A percentile compares a stretch with the other conserved stretches of the same genome.
Evolutionary conservation across 495 filamentous ascomycete species (phyloP).

Genomic region (Cladorrhinum samala): DNA sequence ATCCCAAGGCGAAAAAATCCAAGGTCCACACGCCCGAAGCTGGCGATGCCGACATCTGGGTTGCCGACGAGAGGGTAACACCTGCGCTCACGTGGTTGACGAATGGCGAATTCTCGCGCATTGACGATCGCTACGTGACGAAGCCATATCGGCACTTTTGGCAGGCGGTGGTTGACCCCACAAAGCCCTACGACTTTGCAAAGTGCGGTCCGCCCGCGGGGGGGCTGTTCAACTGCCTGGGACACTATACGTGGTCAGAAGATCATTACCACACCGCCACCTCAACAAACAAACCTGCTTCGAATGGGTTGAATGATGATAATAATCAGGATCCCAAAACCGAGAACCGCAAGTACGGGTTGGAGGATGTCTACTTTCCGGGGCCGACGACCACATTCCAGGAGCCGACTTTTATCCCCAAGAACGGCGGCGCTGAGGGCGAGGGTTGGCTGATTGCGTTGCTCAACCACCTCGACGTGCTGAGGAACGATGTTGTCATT

Average conservation of each 20-base stretch:
- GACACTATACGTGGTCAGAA: constrained; percentile 37
- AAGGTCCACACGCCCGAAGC: constrained; percentile 6
- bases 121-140: constrained; percentile 51
- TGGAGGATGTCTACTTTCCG: constrained; percentile 39
- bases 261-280: constrained; percentile 17
- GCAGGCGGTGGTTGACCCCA: constrained; percentile 43
- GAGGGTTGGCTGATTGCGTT: constrained; percentile 52
- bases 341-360: constrained; percentile 17
- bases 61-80: constrained; percentile 30
- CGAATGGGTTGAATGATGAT: no score
- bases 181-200: constrained; percentile 43
- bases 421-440: constrained; percentile 38
- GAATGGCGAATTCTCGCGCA: constrained; percentile 54
- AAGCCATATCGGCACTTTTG: constrained; percentile 51
- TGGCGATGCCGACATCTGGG: constrained; percentile 10
- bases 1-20: constrained; percentile 35
- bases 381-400: constrained; percentile 49
- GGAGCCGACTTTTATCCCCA: constrained; percentile 53
- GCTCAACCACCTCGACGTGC: constrained; percentile 47
- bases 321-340: background rate
- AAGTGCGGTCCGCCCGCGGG: constrained; percentile 42
- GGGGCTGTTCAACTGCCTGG: constrained; percentile 44
- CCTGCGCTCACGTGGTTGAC: constrained; percentile 34
- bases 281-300: no score
- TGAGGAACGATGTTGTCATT: constrained; percentile 46